Base-by-base conservation (phyloP, 2,329 filamentous ascomycete genomes). In the Plectosphaerella sp. region DNA sequence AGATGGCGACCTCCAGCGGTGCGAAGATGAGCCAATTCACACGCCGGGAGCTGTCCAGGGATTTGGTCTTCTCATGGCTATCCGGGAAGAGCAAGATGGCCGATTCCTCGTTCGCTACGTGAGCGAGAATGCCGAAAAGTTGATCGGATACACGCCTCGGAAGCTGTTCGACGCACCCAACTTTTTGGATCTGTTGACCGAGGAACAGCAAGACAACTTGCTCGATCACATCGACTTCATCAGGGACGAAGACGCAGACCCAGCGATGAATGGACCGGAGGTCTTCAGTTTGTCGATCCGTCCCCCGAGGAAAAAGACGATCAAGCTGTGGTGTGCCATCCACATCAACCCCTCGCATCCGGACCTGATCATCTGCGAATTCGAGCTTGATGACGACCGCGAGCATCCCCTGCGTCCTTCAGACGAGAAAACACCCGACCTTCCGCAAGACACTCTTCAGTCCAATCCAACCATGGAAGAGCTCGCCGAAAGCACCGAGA, bases 1-100 rank as follows among this genome's bases (percentile, higher is more conserved):
- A 51, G 84, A 90, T 50, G 86, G 84, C 2, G 82, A 78, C 1
- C 71, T 94, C 45, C 88, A 95, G 64, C 80, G 84, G 49, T 96
- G 91, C 63, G 91, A 96, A 67, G 91, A 96, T 62, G 91, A 96
- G 62, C 91, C 91, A 0, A 96, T 96, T 24, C 90, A 93, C 58
- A 87, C 91, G 1, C 91, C 91, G 1, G 91, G 91, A 35, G 88
- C 89, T 1, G 72, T 92, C 1, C 91, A 96, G 65, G 78, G 82
- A 1, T 96, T 96, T 59, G 91, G 91, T 1, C 75, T 89, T 4
- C 72, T 96, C 22, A 62, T 96, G 33, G 90, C 86, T 1, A 67
- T 96, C 18, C 80, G 85, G 50, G 88, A 92, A 64, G 84, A 89
- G 50, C 64, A 71, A 0, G 84, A 88, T 37, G 87, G 86, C 3